phyloP scores from a whole-genome alignment of 768 basidiomycete species.

The Infundibulicybe gibba region DNA sequence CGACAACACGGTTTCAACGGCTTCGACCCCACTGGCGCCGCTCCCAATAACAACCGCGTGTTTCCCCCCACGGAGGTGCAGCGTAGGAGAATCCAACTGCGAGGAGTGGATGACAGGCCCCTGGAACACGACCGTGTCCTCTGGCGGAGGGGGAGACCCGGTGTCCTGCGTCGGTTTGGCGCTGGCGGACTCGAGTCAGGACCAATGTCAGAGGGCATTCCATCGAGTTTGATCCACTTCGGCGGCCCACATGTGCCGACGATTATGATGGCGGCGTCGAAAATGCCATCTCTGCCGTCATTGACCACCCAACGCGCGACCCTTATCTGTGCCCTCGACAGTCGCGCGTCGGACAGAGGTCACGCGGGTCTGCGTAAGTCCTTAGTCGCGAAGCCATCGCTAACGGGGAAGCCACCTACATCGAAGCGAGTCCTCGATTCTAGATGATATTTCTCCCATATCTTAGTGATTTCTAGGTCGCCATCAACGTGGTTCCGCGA shows the following conservation, averaged over 20 bases:
- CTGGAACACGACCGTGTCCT: constrained; percentile 21
- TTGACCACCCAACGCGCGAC: constrained; percentile 41
- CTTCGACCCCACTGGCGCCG: constrained; percentile 42
- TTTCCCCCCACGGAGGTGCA: constrained; percentile 30
- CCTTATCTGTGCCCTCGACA: not conserved
- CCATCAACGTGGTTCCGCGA: no score
- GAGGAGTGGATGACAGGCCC: constrained; percentile 45
- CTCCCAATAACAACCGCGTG: constrained; percentile 44
- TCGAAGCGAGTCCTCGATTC: constrained; percentile 40
- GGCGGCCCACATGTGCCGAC: constrained; percentile 51
- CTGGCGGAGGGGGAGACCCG: not conserved
- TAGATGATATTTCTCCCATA: constrained; percentile 49
- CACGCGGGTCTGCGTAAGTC: no score
- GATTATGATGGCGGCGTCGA: constrained; percentile 47
- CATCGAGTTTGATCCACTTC: constrained; percentile 37
- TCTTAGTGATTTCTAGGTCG: constrained; percentile 28
- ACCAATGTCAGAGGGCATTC: constrained; percentile 32
- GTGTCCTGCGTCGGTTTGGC: no score
- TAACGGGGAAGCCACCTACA: constrained; percentile 15
- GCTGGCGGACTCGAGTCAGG: not conserved
- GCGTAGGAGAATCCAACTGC: constrained; percentile 32
- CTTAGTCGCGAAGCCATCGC: not conserved
- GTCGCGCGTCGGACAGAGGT: no score
- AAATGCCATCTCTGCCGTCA: constrained; percentile 40
- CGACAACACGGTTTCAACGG: constrained; percentile 24